Base-by-base conservation (phyloP, 768 basidiomycete genomes). In the Podaxis rugospora region DNA sequence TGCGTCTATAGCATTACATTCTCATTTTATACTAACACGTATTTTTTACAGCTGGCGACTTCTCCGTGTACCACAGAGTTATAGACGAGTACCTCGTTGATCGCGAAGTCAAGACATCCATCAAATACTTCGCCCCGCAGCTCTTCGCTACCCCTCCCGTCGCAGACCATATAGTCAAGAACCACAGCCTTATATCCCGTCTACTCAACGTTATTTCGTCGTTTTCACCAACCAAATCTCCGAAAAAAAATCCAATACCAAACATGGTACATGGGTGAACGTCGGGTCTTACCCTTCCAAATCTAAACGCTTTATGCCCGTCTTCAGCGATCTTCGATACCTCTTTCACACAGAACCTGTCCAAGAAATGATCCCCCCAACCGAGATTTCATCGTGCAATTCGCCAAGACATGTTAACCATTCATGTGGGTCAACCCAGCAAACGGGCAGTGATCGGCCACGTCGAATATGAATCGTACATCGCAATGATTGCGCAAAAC, bases 371-470 rank as follows among this genome's bases (percentile, higher is more conserved):
- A 90, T 99, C 63, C 87, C 1, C 78, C 78, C 51, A 83, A 87
- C 57, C 80, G 82, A 25, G 78, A 84, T 1, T 87, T 86, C 69
- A 86, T 95, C 68, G 71, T 77, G 39, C n/a, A n/a, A 55, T 89
- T 95, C 64, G 82, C 88, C 9, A 78, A 83, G 57, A 89, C 93
- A 5, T 90, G 95, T 72, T 85, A 89, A 65, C 77, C 98, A 47
- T 99, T 98, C 79, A 91, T 93, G 85, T 93, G 92, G 64, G 82
- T 98, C 68, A 95, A 96, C 69, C 89, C 95, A 1, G 94, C 72
- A 87, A 88, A 66, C 85, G 96, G 16, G 93, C 90, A 18, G 85
- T 80, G 4, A 81, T 83, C 28, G 88, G 78, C 55, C 97, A 98
- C 66, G 86, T 99, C 66, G 96, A 98, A 72, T 99, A 92, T 75